phyloP scores from a whole-genome alignment of 495 filamentous ascomycete genomes.

The Friedmanniomyces simplex region DNA sequence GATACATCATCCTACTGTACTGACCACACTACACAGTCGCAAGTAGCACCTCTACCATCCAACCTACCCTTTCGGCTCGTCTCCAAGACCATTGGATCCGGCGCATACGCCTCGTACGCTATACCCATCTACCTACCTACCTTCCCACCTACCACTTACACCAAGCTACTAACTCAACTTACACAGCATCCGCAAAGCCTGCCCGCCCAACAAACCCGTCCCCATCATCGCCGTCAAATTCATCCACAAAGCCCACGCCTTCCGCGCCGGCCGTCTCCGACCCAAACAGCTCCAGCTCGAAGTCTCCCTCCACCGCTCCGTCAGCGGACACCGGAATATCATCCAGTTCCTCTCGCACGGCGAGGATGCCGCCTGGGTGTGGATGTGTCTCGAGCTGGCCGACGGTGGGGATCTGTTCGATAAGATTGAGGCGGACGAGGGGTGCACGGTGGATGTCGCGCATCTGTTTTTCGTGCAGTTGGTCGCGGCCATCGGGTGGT shows the following conservation, averaged over 20 bases:
- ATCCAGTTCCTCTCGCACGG: constrained; percentile 83
- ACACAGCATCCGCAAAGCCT: constrained; percentile 84
- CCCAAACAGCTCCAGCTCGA: constrained; percentile 83
- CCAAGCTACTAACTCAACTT: constrained; percentile 3
- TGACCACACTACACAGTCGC: constrained; percentile 44
- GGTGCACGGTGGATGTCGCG: constrained; percentile 82
- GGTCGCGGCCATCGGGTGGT: constrained; percentile 79
- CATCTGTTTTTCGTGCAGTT: constrained; percentile 95
- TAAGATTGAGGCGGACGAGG: constrained; percentile 96
- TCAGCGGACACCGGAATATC: constrained; percentile 82
- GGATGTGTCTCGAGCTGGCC: constrained; percentile 97
- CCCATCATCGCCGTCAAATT: constrained; percentile 96
- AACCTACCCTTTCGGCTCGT: constrained; percentile 89
- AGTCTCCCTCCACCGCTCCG: constrained; percentile 73
- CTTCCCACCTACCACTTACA: neutral
- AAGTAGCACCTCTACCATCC: constrained; percentile 73
- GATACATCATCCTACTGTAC: neutral
- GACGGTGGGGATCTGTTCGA: constrained; percentile 96
- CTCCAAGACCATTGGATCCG: constrained; percentile 89
- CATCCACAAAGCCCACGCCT: constrained; percentile 92
- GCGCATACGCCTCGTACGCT: constrained; percentile 90
- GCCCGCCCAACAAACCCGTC: constrained; percentile 52
- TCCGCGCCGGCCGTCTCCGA: constrained; percentile 76
- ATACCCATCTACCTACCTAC: neutral
- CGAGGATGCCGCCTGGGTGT: constrained; percentile 83